Conservation (phyloP, 2,329 filamentous ascomycete species). For the Trichophyton rubrum region DNA sequence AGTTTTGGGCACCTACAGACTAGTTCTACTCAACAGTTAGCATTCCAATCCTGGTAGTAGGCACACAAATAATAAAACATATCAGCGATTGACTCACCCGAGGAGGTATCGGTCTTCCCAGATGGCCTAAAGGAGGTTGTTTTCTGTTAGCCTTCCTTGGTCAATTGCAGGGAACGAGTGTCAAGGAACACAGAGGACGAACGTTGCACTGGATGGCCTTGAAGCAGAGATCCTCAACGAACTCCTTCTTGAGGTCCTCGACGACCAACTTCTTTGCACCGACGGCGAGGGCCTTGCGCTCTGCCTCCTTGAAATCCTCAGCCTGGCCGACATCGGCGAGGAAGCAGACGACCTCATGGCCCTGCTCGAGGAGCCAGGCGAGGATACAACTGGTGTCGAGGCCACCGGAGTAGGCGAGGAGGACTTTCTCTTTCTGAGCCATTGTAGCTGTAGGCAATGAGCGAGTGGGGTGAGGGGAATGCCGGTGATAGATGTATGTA, state of each 20-base stretch:
- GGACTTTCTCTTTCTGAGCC: slow-evolving; percentile 18
- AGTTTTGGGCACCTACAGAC: slow-evolving; percentile 16
- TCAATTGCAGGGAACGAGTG: background rate
- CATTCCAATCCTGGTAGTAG: slow-evolving; percentile 3
- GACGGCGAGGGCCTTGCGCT: slow-evolving; percentile 58
- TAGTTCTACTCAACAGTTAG: slow-evolving; percentile 22
- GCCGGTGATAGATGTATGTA: background rate
- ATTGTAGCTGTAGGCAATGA: slow-evolving; percentile 1
- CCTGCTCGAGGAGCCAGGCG: slow-evolving; percentile 34
- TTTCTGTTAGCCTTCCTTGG: background rate
- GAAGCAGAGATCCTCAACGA: slow-evolving; percentile 71
- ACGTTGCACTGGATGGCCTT: slow-evolving; percentile 61
- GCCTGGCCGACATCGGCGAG: slow-evolving; percentile 60
- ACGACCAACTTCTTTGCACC: slow-evolving; percentile 54
- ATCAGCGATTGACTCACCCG: slow-evolving; percentile 23
- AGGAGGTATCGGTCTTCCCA: slow-evolving; percentile 56
- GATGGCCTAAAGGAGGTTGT: slow-evolving; percentile 38
- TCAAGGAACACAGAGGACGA: slow-evolving; percentile 1
- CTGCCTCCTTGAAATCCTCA: slow-evolving; percentile 61
- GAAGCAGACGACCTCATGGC: slow-evolving; percentile 51
- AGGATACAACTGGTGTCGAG: slow-evolving; percentile 49
- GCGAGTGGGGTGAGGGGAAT: background rate
- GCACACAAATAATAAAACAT: no score
- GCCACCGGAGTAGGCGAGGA: slow-evolving; percentile 36
- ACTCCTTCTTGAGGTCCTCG: slow-evolving; percentile 56